Percentiles rank a stretch among this genome's conserved stretches.
Conservation (phyloP, 805 yeast genomes). For the Brettanomyces naardenensis region DNA sequence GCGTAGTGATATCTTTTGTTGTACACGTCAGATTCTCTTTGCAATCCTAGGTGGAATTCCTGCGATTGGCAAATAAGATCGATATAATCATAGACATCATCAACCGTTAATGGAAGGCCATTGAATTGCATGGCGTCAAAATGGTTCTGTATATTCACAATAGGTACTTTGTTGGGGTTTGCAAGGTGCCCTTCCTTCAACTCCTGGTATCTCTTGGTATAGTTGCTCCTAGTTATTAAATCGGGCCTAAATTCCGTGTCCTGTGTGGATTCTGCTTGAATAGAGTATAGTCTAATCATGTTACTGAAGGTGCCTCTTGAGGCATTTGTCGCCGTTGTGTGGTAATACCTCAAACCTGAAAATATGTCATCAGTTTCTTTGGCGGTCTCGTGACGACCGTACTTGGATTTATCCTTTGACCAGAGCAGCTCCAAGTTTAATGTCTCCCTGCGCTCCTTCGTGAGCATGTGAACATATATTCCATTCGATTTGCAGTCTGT, state of each 20-base stretch:
- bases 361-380: conserved; percentile 34
- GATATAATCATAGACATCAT: conserved; percentile 15
- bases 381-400: not conserved
- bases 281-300: not conserved
- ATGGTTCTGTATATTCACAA: conserved; percentile 15
- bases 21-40: conserved; percentile 10
- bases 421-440: conserved; percentile 69
- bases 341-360: conserved; percentile 37
- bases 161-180: conserved; percentile 13
- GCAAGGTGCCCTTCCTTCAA: conserved; percentile 14
- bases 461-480: conserved; percentile 64
- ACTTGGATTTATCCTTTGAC: conserved; percentile 21
- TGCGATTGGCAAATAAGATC: conserved; percentile 20
- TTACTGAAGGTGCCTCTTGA: not conserved
- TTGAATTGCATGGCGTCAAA: conserved; percentile 22
- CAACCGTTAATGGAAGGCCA: conserved; percentile 18
- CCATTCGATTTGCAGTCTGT: conserved; percentile 59
- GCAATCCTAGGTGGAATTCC: conserved; percentile 16
- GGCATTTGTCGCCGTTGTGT: conserved; percentile 22
- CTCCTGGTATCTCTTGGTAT: conserved; percentile 11
- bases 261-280: conserved; percentile 1
- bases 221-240: conserved; percentile 10
- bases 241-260: conserved; percentile 9
- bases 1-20: conserved; percentile 15
- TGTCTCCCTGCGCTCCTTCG: conserved; percentile 57